These are phyloP conservation scores for Coemansia reversa DNA, from an alignment of 192 early-diverging fungal genomes.

Conservation along the genomic window DNA sequence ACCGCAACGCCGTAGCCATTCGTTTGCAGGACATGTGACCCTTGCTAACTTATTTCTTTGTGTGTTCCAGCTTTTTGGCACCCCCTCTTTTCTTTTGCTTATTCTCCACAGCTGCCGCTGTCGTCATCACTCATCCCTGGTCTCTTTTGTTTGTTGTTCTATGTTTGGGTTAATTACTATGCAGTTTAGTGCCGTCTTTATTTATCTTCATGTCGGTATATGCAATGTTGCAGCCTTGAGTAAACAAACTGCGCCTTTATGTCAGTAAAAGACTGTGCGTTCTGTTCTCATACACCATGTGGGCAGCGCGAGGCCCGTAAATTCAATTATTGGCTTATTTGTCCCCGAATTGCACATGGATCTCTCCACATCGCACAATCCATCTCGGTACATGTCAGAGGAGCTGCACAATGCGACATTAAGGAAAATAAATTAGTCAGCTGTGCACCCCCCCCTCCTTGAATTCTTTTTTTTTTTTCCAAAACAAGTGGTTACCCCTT, in stretches of 20 bases:
- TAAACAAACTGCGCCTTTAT: background rate
- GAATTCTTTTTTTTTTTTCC: background rate
- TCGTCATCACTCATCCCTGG: background rate
- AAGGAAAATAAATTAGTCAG: background rate
- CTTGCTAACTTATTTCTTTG: background rate
- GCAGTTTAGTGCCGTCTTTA: background rate
- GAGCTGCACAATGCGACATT: background rate
- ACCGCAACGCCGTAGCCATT: conserved; percentile 94
- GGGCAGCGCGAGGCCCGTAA: conserved; percentile 2
- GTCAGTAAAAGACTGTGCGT: background rate
- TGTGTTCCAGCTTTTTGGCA: background rate
- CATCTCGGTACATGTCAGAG: background rate
- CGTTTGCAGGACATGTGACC: conserved; percentile 59
- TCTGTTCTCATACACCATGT: background rate
- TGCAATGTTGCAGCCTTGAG: background rate
- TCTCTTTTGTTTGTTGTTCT: background rate
- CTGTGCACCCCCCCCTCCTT: background rate
- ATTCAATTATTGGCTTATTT: conserved; percentile 4
- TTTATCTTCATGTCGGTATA: background rate
- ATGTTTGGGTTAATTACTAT: background rate
- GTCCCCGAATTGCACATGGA: conserved; percentile 1
- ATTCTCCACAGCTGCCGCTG: background rate
- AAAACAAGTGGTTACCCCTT: background rate
- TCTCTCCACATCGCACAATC: background rate
- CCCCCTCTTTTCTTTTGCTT: background rate